These are phyloP conservation scores for Phialophora expanda DNA, from an alignment of 2,329 filamentous ascomycete species.

Conservation along the genomic window DNA sequence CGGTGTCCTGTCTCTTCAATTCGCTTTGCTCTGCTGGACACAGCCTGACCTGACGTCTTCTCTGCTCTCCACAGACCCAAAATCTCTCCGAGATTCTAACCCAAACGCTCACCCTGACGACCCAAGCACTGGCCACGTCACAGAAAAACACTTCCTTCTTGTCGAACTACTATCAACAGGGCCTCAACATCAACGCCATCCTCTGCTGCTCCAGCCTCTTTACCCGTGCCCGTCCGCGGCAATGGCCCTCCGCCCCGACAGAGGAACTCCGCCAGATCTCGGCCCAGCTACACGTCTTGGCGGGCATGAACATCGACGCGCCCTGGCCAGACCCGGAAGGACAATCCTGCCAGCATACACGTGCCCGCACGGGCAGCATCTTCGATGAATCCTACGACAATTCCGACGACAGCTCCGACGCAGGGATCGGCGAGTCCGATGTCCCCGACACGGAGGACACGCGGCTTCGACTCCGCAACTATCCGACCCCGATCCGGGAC, in stretches of 20 bases:
- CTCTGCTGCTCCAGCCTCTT: slow-evolving; percentile 69
- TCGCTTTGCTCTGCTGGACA: neutral
- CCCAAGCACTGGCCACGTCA: slow-evolving; percentile 49
- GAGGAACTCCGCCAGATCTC: slow-evolving; percentile 64
- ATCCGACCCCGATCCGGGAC: slow-evolving; percentile 23
- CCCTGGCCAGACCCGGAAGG: slow-evolving; percentile 27
- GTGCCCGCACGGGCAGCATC: neutral
- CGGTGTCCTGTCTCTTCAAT: slow-evolving; percentile 23
- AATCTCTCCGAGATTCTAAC: slow-evolving; percentile 38
- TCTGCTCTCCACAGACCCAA: slow-evolving; percentile 31
- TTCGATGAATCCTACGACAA: slow-evolving; percentile 7
- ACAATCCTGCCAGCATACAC: slow-evolving; percentile 13
- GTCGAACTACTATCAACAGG: slow-evolving; percentile 47
- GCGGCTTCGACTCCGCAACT: slow-evolving; percentile 1
- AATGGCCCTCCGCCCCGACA: slow-evolving; percentile 48
- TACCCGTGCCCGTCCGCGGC: slow-evolving; percentile 57
- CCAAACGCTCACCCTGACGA: slow-evolving; percentile 48
- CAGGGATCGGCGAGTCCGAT: neutral
- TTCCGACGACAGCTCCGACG: slow-evolving; percentile 4
- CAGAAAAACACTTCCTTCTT: slow-evolving; percentile 54
- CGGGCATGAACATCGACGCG: slow-evolving; percentile 63
- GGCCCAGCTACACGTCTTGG: slow-evolving; percentile 73
- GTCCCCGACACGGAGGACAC: slow-evolving; percentile 2
- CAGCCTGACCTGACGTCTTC: neutral
- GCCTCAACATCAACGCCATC: slow-evolving; percentile 62